Base-by-base conservation (phyloP, 192 early-diverging fungal genomes). In the Linnemannia exigua region DNA sequence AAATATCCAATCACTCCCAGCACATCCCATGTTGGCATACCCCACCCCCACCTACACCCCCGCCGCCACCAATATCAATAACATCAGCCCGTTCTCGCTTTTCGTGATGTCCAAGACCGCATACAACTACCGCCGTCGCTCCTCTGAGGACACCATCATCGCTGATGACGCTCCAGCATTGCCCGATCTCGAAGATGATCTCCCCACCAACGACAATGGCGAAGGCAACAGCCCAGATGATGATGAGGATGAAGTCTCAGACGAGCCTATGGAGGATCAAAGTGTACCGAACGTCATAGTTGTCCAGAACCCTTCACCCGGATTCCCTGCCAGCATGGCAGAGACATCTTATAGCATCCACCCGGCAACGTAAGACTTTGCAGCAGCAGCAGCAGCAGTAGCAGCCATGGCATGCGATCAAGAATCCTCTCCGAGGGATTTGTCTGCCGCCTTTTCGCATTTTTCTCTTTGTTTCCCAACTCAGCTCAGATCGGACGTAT, bases 211-310 rank as follows among this genome's bases (percentile, higher is more conserved):
- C 58, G 58, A 63, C 25, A 25, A 61, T 25, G 54, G 54, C 54
- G 54, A n/a, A 9, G 22, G 28, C 25, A 25, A 63, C n/a, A 54
- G 12, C 58, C 58, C n/a, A 63, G 58, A 63, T 2, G 58, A 63
- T 14, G 58, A 63, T 15, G 58, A 54, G 8, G 52, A 63, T 31
- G 58, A 31, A 15, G 3, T 63, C 12, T n/a, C 58, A n/a, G 9
- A 63, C 37, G 38, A 36, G 37, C 68, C 68, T 36, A 41, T 70
- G 33, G 33, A 38, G 36, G 38, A 70, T 20, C 33, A 70, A 5
- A 70, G 68, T 70, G 33, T 70, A 70, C 38, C 38, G 68, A 70
- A 20, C 68, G 20, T 70, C 36, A 70, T 70, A 11, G 36, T 70
- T 33, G 37, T 38, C n/a, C 33, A 36, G 68, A 38, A 17, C n/a